Evolutionary conservation across 495 filamentous ascomycete species (phyloP).

Genomic region (Tuber magnatum): DNA sequence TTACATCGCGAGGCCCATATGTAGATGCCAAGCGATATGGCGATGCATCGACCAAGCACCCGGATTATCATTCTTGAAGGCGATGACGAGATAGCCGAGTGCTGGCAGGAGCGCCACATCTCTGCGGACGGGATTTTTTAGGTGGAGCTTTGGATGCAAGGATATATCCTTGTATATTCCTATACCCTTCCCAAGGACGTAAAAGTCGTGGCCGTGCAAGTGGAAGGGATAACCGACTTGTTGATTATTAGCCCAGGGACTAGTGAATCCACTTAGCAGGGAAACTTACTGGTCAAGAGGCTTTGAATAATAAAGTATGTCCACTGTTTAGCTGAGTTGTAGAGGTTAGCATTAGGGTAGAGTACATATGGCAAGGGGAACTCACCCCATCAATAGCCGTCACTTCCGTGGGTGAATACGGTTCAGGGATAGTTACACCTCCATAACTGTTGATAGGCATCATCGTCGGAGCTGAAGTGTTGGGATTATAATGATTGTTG

Average conservation of each 20-base stretch:
- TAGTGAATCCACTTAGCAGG: no score
- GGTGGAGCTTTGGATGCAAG: slow-evolving; percentile 38
- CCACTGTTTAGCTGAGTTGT: slow-evolving; percentile 39
- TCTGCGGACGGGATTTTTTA: slow-evolving; percentile 50
- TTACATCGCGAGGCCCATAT: background rate
- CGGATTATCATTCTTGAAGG: slow-evolving; percentile 54
- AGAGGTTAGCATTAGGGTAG: no score
- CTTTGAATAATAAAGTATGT: slow-evolving; percentile 47
- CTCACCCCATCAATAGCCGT: no score
- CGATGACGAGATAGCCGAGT: slow-evolving; percentile 48
- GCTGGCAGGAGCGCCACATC: slow-evolving; percentile 54
- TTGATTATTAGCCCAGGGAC: background rate
- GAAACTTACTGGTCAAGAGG: no score
- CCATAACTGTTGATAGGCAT: no score
- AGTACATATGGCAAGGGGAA: no score
- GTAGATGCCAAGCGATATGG: slow-evolving; percentile 51
- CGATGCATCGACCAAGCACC: slow-evolving; percentile 47
- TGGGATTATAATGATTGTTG: no score
- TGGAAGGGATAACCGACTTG: slow-evolving; percentile 47
- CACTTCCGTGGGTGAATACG: no score
- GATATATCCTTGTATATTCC: slow-evolving; percentile 32
- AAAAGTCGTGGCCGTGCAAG: slow-evolving; percentile 57
- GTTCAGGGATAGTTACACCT: no score
- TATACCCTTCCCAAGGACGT: slow-evolving; percentile 47
- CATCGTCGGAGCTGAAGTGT: no score